A percentile compares a stretch with the other conserved stretches of the same genome.
phyloP scores from a whole-genome alignment of 352 stramenopile genomes.

The Globisporangium cystogenes region DNA sequence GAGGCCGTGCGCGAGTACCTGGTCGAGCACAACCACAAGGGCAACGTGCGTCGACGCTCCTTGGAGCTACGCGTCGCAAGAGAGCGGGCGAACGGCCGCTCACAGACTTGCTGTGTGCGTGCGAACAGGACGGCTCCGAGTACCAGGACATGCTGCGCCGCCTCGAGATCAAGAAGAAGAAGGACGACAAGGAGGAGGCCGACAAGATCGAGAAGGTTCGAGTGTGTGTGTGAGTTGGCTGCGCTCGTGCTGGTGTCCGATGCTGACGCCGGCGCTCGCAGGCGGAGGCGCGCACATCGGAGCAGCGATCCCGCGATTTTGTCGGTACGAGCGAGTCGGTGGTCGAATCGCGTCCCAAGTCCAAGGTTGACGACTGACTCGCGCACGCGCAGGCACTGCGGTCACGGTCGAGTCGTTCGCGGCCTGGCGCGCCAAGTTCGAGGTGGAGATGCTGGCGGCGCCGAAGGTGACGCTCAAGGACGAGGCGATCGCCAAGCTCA shows the following conservation, averaged over 20 bases:
- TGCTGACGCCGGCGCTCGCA: constrained; percentile 1
- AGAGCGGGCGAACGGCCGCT: not conserved
- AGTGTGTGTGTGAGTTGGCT: too few species aligned
- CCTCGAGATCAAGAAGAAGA: constrained; percentile 75
- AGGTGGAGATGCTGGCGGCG: constrained; percentile 44
- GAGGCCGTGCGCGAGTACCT: constrained; percentile 83
- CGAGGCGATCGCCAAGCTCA: constrained; percentile 67
- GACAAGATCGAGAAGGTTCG: constrained; percentile 36
- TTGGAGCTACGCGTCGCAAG: not conserved
- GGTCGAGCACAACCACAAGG: constrained; percentile 84
- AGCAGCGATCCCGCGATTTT: constrained; percentile 13
- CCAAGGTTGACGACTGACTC: too few species aligned
- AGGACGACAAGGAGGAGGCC: constrained; percentile 62
- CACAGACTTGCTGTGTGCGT: not conserved
- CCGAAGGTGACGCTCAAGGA: constrained; percentile 60
- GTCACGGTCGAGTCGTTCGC: constrained; percentile 77
- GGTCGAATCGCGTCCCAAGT: too few species aligned
- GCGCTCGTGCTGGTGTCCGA: not conserved
- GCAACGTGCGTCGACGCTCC: constrained; percentile 44
- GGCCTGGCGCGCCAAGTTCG: constrained; percentile 68
- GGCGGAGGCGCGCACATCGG: constrained; percentile 4
- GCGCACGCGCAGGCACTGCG: constrained; percentile 52
- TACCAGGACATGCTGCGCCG: constrained; percentile 87
- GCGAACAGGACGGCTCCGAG: constrained; percentile 72
- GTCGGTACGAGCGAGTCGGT: constrained; percentile 11